Evolutionary conservation across 1,284 basidiomycete species (phyloP), one percentile per base, ranked within the genome.

Genomic region (Rhizoctonia solani): DNA sequence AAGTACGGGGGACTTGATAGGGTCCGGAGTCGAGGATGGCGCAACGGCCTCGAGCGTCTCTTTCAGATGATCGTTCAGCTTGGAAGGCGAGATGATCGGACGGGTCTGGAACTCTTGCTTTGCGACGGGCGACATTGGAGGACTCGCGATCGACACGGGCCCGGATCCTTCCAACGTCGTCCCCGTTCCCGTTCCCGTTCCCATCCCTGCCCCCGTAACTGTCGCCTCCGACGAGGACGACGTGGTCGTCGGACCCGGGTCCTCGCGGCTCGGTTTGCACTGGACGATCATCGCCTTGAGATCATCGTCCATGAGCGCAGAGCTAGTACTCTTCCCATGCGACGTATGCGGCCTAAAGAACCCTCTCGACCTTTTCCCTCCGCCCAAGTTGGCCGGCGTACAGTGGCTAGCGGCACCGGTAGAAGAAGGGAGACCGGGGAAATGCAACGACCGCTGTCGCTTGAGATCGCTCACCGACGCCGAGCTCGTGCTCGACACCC

Each of bases 311-410:
- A 39, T 4, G 21, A 63, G 59, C 16, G 59, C 34, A 23, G 30
- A 52, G 2, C 47, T 37, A 4, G 59, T 52, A 32, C 39, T 29
- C 59, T 63, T 63, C 4, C 47, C 59, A 37, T 63, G 59, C 30
- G 59, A 63, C 30, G 59, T 63, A 52, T 63, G 59, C 8, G 59
- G 59, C 8, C 59, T 46, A 42, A 50, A 49, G 21, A 63, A 63
- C n/a, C n/a, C n/a, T n/a, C n/a, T n/a, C n/a, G n/a, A n/a, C n/a
- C n/a, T n/a, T n/a, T n/a, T n/a, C n/a, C n/a, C n/a, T n/a, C n/a
- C n/a, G n/a, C n/a, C n/a, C n/a, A n/a, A n/a, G n/a, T n/a, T n/a
- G n/a, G n/a, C n/a, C n/a, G n/a, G n/a, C n/a, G n/a, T n/a, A n/a
- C n/a, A n/a, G n/a, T n/a, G n/a, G n/a, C n/a, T n/a, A n/a, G n/a